Evolutionary conservation across 2,329 filamentous ascomycete genomes (phyloP), one percentile per base, ranked within the genome.

Genomic region (Atkinsonella hypoxylon): DNA sequence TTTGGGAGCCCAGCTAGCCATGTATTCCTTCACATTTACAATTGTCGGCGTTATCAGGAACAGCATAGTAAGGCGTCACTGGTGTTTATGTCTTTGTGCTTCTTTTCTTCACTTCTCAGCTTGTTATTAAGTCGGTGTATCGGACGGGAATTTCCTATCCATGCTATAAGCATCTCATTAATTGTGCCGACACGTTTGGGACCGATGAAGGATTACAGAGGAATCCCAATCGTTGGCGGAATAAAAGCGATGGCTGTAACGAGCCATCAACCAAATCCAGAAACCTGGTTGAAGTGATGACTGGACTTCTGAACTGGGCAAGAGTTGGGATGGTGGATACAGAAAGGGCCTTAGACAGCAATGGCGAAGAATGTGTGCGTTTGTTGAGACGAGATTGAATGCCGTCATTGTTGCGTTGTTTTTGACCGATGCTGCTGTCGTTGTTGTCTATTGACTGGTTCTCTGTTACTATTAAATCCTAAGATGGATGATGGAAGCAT

Each of bases 1-100:
- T 51, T 54, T 11, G 50, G 50, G 45, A 57, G 54, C 58, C 56
- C 57, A 48, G 51, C 57, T 54, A 61, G 67, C 70, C 67, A 70
- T 77, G 73, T 78, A 76, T 73, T 74, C 67, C 61, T 66, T 49
- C 66, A 73, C 65, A 69, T 69, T 72, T 67, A 66, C 63, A 69
- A 67, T 71, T 68, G 60, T 68, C 64, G 60, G 60, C 74, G 74
- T 73, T 75, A 77, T 76, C 63, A 65, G 66, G 72, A 67, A 70
- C 68, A 77, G 75, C 75, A 78, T 78, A 71, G 74, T 77, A 73
- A 63, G 75, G 74, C 73, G 75, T 77, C 72, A 64, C 58, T 54
- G 75, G 75, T 72, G 74, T 78, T 76, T 67, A 62, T 61, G 26
- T 26, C 26, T 26, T 26, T 26, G 26, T 26, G 8, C 67, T 63